Evolutionary conservation across 192 early-diverging fungal genomes (phyloP).

Genomic region (Coemansia sp.): DNA sequence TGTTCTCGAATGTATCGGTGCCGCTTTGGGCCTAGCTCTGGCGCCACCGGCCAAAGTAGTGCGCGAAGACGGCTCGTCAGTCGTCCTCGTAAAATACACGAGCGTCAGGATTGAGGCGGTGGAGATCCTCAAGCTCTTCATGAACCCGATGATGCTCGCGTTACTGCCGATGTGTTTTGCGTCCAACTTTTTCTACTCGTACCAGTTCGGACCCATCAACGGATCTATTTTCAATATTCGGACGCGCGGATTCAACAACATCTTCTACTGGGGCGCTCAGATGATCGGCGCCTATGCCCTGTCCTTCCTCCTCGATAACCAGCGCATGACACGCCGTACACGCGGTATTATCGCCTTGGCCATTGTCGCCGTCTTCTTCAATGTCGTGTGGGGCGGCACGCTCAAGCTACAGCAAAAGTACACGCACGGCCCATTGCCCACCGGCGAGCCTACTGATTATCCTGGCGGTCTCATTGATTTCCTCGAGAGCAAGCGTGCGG

Average conservation of each 20-base stretch:
- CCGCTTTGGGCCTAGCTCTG: constrained; percentile 59
- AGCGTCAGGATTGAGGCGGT: constrained; percentile 61
- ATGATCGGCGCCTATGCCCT: constrained; percentile 68
- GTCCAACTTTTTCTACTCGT: constrained; percentile 81
- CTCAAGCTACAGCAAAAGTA: constrained; percentile 64
- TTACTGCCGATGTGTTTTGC: constrained; percentile 71
- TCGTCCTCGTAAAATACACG: constrained; percentile 68
- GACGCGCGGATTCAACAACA: constrained; percentile 73
- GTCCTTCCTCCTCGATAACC: constrained; percentile 69
- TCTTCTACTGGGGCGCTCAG: constrained; percentile 75
- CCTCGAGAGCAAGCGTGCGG: constrained; percentile 49
- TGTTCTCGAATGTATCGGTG: constrained; percentile 69
- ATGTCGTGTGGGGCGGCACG: constrained; percentile 63
- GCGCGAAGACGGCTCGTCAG: constrained; percentile 65
- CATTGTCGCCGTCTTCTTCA: constrained; percentile 48
- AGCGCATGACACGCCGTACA: constrained; percentile 52
- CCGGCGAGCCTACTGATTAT: constrained; percentile 17
- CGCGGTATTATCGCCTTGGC: constrained; percentile 64
- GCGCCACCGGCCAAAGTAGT: constrained; percentile 62
- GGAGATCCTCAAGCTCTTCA: constrained; percentile 63
- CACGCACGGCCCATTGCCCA: constrained; percentile 35
- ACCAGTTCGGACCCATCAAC: constrained; percentile 71
- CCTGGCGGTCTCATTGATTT: constrained; percentile 51
- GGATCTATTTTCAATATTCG: constrained; percentile 68
- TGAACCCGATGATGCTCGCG: constrained; percentile 65